Conservation (phyloP, 257 asterid genomes). For the Salvia hispanica region DNA sequence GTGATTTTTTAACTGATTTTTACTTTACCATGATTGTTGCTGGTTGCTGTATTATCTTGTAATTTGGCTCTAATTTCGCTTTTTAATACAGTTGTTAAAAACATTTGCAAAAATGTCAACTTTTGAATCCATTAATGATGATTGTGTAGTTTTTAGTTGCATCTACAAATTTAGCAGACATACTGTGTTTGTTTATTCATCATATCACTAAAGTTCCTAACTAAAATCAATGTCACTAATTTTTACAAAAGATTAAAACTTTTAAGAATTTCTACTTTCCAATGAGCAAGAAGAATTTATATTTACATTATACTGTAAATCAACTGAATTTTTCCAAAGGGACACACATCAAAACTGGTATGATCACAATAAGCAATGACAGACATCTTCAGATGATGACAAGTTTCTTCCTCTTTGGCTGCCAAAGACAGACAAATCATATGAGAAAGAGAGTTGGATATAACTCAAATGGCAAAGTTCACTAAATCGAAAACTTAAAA, state of each 20-base stretch:
- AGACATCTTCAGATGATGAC: slow-evolving; percentile 36
- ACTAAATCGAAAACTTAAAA: not conserved
- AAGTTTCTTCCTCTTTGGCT: slow-evolving; percentile 47
- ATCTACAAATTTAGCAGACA: not conserved
- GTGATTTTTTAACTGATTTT: slow-evolving; percentile 21
- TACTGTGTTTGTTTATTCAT: not conserved
- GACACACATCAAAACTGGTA: not conserved
- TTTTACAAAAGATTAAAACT: too few species aligned
- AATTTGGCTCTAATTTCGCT: slow-evolving; percentile 15
- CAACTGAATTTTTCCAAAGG: slow-evolving; percentile 1
- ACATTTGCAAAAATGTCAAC: not conserved
- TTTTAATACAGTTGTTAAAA: slow-evolving; percentile 7
- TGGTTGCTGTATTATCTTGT: slow-evolving; percentile 28
- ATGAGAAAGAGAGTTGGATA: not conserved
- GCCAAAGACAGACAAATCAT: slow-evolving; percentile 22
- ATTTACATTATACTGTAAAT: not conserved
- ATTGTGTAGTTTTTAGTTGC: not conserved
- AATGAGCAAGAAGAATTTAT: not conserved
- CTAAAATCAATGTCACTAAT: too few species aligned
- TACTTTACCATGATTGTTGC: not conserved
- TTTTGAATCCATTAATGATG: not conserved
- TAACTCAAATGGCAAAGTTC: not conserved
- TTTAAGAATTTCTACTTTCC: too few species aligned
- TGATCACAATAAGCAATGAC: not conserved
- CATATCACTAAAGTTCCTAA: not conserved